Base-by-base conservation (phyloP, 345 rosid species). In the Alliaria petiolata region DNA sequence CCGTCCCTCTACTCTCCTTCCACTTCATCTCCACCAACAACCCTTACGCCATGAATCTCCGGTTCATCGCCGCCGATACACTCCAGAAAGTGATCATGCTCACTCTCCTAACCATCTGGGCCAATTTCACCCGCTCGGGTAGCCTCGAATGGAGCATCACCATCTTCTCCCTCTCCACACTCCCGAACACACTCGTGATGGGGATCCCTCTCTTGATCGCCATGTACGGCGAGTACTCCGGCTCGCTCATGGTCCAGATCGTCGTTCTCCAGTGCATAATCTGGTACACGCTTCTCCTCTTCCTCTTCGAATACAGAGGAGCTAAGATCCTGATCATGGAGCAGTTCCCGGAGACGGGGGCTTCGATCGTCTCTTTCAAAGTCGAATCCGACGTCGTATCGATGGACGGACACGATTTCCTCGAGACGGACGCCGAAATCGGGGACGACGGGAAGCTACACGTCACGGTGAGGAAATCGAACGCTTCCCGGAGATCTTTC, bases 161-260 rank as follows among this genome's bases (percentile, higher is more conserved):
- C 1, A 81, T 89, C 28, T 93, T 93, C 67, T 93, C 98, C 0
- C 81, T 93, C 7, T 93, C 98, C 1, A 86, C 98, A 9, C 82
- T 93, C 0, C 98, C 98, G 0, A 91, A 93, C 79, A 93, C 97
- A 15, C 88, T 93, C 7, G 96, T 93, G 20, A 93, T 91, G 97
- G 98, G 98, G 1, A 93, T 93, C 58, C 98, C 98, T 20, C 71
- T 93, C 10, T 84, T 93, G 4, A 86, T 80, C 78, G 98, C 97
- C 56, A 93, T 93, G 98, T 93, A 93, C 72, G 95, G 90, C 14
- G 62, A 69, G 0, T 82, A 72, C 26, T 81, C 96, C 0, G 90
- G 96, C 12, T 87, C 82, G 2, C 85, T 93, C 5, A 90, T 93
- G 98, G 96, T 93, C n/a, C 97, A 93, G 47, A 81, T 91, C 31